Evolutionary conservation across 148 eudicot species (phyloP).

Genomic region (Vaccinium macrocarpon): DNA sequence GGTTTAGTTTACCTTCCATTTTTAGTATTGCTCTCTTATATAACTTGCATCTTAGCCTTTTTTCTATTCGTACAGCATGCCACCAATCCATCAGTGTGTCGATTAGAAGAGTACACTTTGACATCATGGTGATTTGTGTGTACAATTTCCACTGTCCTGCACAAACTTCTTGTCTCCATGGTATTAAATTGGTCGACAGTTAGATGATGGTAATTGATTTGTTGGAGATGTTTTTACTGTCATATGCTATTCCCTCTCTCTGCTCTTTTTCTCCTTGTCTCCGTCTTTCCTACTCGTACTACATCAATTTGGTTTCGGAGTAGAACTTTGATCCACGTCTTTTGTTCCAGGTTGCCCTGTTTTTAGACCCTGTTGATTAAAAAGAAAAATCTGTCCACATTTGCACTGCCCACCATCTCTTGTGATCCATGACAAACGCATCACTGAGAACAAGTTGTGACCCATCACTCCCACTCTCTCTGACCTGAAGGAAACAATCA

Average conservation of each 20-base stretch:
- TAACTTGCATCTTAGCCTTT: neutral
- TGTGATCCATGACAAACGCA: neutral
- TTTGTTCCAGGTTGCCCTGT: neutral
- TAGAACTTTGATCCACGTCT: neutral
- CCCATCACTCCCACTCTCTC: neutral
- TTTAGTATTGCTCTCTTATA: neutral
- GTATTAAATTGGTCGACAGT: neutral
- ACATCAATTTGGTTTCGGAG: neutral
- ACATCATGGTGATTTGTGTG: neutral
- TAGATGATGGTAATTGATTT: neutral
- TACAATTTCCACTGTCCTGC: neutral
- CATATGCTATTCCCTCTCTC: neutral
- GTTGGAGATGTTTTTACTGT: neutral
- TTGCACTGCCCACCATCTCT: neutral
- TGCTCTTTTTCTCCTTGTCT: neutral
- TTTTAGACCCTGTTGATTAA: neutral
- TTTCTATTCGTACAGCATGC: neutral
- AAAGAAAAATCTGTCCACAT: neutral
- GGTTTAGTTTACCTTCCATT: neutral
- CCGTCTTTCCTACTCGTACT: neutral
- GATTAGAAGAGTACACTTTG: neutral
- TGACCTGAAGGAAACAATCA: neutral
- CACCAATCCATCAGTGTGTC: neutral
- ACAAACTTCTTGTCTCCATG: slow-evolving; percentile 5
- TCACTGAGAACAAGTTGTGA: neutral